phyloP scores from a whole-genome alignment of 2,329 filamentous ascomycete genomes.

The Trichophyton mentagrophytes region DNA sequence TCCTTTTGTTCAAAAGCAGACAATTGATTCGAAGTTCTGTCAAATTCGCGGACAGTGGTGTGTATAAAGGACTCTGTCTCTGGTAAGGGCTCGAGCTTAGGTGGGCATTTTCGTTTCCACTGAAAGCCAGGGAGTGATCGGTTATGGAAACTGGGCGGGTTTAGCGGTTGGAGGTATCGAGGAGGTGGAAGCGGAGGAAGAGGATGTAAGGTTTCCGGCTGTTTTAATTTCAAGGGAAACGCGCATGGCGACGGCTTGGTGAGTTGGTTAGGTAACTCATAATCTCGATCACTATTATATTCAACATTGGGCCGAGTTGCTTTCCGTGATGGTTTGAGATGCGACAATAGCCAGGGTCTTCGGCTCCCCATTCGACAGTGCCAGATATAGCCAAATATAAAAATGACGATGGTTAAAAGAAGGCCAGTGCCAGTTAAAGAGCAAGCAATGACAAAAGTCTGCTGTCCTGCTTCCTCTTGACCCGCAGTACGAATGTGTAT shows the following conservation, averaged over 20 bases:
- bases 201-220: neutral
- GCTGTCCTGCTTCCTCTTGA: neutral
- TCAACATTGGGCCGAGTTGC: neutral
- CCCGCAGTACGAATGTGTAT: neutral
- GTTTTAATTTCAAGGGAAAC: neutral
- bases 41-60: neutral
- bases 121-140: neutral
- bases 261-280: neutral
- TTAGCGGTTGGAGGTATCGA: neutral
- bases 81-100: neutral
- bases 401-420: neutral
- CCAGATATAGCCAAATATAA: neutral
- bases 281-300: neutral
- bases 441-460: neutral
- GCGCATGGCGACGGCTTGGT: neutral
- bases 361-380: neutral
- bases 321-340: neutral
- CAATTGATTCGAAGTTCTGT: neutral
- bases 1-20: neutral
- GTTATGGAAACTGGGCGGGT: neutral
- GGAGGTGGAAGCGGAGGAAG: neutral
- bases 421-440: neutral
- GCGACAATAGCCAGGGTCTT: neutral
- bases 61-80: neutral
- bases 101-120: neutral